Conservation (phyloP, 352 stramenopile species). For the Hyaloperonospora brassicae region DNA sequence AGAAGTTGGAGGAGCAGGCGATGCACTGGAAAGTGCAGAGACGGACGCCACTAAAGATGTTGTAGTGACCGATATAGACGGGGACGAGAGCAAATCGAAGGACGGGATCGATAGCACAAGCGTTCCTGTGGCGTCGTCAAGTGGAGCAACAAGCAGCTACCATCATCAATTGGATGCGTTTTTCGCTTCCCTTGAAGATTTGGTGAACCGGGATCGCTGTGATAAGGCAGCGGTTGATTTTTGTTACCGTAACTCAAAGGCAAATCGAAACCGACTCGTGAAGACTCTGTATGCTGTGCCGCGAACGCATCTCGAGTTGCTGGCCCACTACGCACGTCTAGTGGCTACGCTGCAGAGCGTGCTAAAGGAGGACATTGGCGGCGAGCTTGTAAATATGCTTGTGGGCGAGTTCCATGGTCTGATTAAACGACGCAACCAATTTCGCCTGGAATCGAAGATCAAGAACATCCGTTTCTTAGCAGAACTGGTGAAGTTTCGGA, state of each 20-base stretch:
- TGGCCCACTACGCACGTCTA: conserved; percentile 93
- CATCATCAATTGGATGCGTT: conserved; percentile 92
- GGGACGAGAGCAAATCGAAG: conserved; percentile 21
- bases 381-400: conserved; percentile 85
- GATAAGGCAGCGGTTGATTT: conserved; percentile 95
- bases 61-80: conserved; percentile 8
- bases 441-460: conserved; percentile 90
- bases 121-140: conserved; percentile 4
- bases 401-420: conserved; percentile 93
- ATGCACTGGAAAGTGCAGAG: conserved; percentile 16
- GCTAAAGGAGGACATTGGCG: conserved; percentile 88
- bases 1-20: conserved; percentile 19
- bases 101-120: conserved; percentile 6
- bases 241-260: conserved; percentile 94
- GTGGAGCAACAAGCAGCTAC: conserved; percentile 42
- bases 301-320: conserved; percentile 89
- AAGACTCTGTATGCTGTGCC: conserved; percentile 92
- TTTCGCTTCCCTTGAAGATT: conserved; percentile 88
- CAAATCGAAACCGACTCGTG: conserved; percentile 84
- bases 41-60: conserved; percentile 11
- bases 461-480: conserved; percentile 94
- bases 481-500: conserved; percentile 95
- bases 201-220: conserved; percentile 90
- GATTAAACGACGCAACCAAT: conserved; percentile 91
- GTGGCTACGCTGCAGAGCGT: conserved; percentile 90